Percentiles rank a stretch among this genome's conserved stretches.
Conservation (phyloP, 768 basidiomycete species). For the Thelephora aurantiotincta region DNA sequence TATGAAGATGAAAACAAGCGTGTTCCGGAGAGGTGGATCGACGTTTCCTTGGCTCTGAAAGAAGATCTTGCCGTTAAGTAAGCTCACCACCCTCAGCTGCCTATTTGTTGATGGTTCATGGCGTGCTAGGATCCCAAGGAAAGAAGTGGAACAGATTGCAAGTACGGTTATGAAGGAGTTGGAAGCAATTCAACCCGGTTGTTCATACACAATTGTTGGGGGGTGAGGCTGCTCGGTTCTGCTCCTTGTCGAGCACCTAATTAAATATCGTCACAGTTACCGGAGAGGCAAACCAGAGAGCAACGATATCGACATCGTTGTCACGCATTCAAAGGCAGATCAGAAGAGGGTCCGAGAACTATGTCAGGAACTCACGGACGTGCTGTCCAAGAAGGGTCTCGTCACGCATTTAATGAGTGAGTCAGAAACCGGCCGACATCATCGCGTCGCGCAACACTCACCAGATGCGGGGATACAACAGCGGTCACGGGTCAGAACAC, state of each 20-base stretch:
- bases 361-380: conserved; percentile 41
- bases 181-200: conserved; percentile 46
- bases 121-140: conserved; percentile 45
- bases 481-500: conserved; percentile 24
- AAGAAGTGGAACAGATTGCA: conserved; percentile 72
- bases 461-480: not conserved
- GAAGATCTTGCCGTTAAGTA: conserved; percentile 40
- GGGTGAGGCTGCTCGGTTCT: conserved; percentile 57
- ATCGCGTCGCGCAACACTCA: not conserved
- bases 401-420: conserved; percentile 78
- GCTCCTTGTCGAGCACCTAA: not conserved
- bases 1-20: conserved; percentile 12
- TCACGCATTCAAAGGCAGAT: conserved; percentile 46
- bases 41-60: conserved; percentile 43
- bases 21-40: conserved; percentile 28
- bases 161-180: conserved; percentile 53
- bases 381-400: conserved; percentile 48
- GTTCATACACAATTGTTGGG: conserved; percentile 63
- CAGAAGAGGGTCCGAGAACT: conserved; percentile 42
- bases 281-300: conserved; percentile 70
- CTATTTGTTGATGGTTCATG: not conserved
- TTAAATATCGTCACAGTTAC: conserved; percentile 33
- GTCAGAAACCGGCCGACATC: conserved; percentile 15
- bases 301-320: conserved; percentile 84
- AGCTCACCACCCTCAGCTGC: conserved; percentile 4